Conservation (phyloP, 495 filamentous ascomycete genomes). For the Achaetomiella virescens region DNA sequence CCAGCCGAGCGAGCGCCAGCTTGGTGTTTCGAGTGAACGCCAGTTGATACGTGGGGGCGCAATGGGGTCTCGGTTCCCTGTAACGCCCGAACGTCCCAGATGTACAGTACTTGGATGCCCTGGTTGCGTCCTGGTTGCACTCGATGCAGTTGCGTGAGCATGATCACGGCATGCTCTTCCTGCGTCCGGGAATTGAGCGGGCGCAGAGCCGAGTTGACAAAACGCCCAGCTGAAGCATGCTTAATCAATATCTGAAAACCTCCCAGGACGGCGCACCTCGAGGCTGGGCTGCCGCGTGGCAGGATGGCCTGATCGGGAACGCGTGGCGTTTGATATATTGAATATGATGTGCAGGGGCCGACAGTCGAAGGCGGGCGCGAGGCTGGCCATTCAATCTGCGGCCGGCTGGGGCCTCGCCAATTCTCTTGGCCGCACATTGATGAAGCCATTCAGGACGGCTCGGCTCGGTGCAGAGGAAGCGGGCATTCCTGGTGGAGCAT, state of each 20-base stretch:
- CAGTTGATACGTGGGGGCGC: no score
- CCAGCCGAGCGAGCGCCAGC: no score
- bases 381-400: neutral
- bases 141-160: neutral
- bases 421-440: neutral
- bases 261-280: neutral
- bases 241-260: neutral
- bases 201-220: neutral
- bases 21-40: no score
- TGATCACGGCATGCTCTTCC: constrained; percentile 3
- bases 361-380: neutral
- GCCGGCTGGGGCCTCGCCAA: no score
- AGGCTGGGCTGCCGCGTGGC: neutral
- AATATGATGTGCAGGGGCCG: neutral
- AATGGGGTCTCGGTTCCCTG: no score
- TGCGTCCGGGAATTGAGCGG: neutral
- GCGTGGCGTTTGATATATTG: constrained; percentile 4
- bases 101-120: neutral
- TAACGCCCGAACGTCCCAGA: neutral
- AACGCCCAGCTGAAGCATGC: neutral
- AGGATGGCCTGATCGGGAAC: neutral
- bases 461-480: neutral
- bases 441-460: neutral
- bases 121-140: neutral
- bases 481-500: neutral